phyloP scores from a whole-genome alignment of 495 filamentous ascomycete species.

The Xylaria telfairii region DNA sequence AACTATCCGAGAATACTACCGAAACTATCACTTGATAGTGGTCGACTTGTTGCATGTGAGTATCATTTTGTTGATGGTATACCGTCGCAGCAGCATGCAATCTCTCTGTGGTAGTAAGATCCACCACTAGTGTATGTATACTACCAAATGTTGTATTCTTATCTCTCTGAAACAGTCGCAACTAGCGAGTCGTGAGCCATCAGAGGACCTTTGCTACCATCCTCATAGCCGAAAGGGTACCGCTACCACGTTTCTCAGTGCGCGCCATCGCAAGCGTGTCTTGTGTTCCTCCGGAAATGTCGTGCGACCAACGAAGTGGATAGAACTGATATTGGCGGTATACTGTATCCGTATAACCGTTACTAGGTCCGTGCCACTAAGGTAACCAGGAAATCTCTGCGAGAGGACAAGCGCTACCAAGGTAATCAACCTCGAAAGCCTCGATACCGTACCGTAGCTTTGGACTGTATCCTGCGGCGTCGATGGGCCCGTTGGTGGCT shows the following conservation, averaged over 20 bases:
- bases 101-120: neutral
- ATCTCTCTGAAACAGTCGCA: constrained; percentile 9
- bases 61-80: neutral
- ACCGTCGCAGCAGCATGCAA: neutral
- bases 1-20: constrained; percentile 24
- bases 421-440: neutral
- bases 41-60: constrained; percentile 16
- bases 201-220: neutral
- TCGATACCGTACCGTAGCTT: neutral
- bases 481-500: neutral
- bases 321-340: neutral
- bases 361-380: neutral
- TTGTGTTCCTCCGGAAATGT: constrained; percentile 12
- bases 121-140: too few species aligned
- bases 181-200: neutral
- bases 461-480: constrained; percentile 5
- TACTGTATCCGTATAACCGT: neutral
- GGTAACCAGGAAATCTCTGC: neutral
- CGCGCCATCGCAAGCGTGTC: constrained; percentile 7
- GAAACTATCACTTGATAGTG: neutral
- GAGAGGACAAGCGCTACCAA: neutral
- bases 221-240: constrained; percentile 1
- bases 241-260: constrained; percentile 17
- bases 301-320: neutral
- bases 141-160: neutral